Conservation (phyloP, 495 filamentous ascomycete genomes). For the Sporormia fimetaria region DNA sequence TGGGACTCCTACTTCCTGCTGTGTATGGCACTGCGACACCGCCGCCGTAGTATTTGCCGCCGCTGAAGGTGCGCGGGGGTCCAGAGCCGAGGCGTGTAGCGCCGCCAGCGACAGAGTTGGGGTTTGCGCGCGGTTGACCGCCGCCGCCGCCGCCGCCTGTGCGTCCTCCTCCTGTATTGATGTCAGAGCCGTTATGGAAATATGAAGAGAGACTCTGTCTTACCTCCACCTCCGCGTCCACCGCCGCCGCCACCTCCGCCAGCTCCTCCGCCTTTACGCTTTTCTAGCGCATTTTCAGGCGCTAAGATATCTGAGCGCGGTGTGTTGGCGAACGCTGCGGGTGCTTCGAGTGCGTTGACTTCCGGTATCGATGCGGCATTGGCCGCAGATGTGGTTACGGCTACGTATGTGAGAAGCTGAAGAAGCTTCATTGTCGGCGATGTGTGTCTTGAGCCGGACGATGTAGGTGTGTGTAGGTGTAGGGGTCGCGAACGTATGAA, state of each 20-base stretch:
- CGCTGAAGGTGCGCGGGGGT: slow-evolving; percentile 47
- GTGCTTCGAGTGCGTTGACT: slow-evolving; percentile 11
- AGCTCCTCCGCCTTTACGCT: slow-evolving; percentile 42
- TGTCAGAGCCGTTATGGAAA: not conserved
- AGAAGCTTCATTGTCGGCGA: slow-evolving; percentile 16
- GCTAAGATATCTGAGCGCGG: slow-evolving; percentile 14
- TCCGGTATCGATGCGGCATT: slow-evolving; percentile 15
- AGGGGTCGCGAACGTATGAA: no score
- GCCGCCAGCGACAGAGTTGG: slow-evolving; percentile 48
- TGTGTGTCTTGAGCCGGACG: not conserved
- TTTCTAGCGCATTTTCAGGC: slow-evolving; percentile 35
- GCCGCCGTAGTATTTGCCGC: slow-evolving; percentile 66
- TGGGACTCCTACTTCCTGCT: slow-evolving; percentile 45
- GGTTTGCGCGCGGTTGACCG: slow-evolving; percentile 1
- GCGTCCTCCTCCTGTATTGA: slow-evolving; percentile 12
- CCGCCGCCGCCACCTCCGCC: slow-evolving; percentile 40
- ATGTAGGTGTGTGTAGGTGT: no score
- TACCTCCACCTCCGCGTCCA: no score
- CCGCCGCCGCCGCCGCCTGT: slow-evolving; percentile 9
- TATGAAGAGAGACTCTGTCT: not conserved
- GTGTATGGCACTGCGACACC: slow-evolving; percentile 59
- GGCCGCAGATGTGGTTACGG: slow-evolving; percentile 1
- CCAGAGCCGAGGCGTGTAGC: slow-evolving; percentile 56
- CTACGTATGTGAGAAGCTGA: slow-evolving; percentile 4
- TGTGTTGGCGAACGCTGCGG: not conserved